Conservation (phyloP, 805 yeast genomes). For the Kluyveromyces starmeri region DNA sequence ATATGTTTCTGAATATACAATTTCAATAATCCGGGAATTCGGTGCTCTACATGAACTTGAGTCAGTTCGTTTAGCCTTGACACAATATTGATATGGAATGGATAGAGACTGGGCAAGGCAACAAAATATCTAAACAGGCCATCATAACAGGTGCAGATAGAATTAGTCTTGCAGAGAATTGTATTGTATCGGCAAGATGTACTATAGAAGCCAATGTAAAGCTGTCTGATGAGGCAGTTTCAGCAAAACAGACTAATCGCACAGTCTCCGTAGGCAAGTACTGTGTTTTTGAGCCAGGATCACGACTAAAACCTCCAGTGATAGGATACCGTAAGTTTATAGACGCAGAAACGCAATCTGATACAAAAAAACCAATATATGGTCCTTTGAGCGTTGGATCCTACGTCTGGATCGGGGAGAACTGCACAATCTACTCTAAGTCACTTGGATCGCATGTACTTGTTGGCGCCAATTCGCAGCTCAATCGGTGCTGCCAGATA, state of each 20-base stretch:
- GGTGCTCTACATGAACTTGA: no score
- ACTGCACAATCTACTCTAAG: conserved; percentile 3
- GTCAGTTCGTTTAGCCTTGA: no score
- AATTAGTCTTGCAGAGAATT: conserved; percentile 39
- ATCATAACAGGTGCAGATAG: conserved; percentile 34
- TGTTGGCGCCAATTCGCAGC: conserved; percentile 4
- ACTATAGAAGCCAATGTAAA: conserved; percentile 30
- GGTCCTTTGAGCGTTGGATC: conserved; percentile 7
- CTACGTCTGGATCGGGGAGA: conserved; percentile 4
- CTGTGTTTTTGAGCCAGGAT: conserved; percentile 6
- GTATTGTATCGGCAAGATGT: conserved; percentile 26
- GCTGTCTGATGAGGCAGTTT: conserved; percentile 6
- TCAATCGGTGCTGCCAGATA: conserved; percentile 7
- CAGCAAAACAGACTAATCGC: background rate
- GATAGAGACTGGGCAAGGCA: conserved; percentile 45
- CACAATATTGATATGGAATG: no score
- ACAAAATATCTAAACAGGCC: conserved; percentile 39
- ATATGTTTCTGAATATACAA: no score
- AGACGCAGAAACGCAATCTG: background rate
- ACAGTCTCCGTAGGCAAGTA: conserved; percentile 9
- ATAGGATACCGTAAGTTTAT: conserved; percentile 3
- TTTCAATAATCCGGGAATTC: no score
- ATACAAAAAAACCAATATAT: conserved; percentile 1
- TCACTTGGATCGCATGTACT: conserved; percentile 8
- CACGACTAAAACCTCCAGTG: conserved; percentile 6